phyloP scores from a whole-genome alignment of 129 eudicot genomes.

The Silybum marianum region DNA sequence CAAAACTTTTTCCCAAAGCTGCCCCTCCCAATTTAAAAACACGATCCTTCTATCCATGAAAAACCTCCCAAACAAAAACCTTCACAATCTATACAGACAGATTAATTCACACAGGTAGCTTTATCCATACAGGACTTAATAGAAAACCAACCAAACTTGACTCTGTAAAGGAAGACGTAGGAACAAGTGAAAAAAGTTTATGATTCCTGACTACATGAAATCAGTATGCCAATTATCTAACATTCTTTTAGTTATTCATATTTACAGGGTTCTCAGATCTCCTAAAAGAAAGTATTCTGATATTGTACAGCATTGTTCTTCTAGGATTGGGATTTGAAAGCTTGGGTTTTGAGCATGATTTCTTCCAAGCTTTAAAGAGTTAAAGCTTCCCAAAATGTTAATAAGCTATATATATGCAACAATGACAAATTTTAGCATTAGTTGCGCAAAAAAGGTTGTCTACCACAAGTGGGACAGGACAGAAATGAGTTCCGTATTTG shows the following conservation, averaged over 20 bases:
- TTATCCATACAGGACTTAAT: too few species aligned
- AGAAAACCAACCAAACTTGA: not conserved
- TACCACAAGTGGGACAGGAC: not conserved
- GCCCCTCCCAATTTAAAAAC: too few species aligned
- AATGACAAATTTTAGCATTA: not conserved
- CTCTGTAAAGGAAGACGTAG: not conserved
- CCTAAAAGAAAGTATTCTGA: conserved; percentile 27
- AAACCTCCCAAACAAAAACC: too few species aligned
- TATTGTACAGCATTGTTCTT: conserved; percentile 30
- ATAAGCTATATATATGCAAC: not conserved
- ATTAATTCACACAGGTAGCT: too few species aligned
- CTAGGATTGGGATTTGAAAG: conserved; percentile 40
- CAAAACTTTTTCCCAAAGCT: too few species aligned
- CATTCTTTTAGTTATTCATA: not conserved
- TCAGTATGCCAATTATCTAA: not conserved
- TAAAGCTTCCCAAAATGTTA: not conserved
- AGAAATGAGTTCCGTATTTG: not conserved
- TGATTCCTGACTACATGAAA: not conserved
- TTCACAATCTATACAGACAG: too few species aligned
- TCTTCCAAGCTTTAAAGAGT: conserved; percentile 37
- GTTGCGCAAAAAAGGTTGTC: not conserved
- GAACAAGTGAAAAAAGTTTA: not conserved
- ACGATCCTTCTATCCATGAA: too few species aligned
- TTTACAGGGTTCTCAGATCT: conserved; percentile 29
- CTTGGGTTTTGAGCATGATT: conserved; percentile 38